phyloP scores from a whole-genome alignment of 495 filamentous ascomycete species.

The Penicillium steckii region DNA sequence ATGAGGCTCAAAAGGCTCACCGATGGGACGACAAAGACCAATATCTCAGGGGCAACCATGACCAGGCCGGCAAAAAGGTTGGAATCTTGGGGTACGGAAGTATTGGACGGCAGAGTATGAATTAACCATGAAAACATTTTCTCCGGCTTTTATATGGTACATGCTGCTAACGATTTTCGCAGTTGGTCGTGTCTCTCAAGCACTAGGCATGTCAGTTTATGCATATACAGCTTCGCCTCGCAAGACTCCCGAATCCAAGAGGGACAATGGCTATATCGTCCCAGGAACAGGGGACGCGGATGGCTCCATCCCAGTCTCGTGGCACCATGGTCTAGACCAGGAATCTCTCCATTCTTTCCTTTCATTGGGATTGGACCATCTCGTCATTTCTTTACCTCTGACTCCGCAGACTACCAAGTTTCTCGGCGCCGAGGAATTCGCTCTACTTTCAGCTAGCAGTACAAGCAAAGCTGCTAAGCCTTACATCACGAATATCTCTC shows the following conservation, averaged over 20 bases:
- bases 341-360: conserved; percentile 65
- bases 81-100: conserved; percentile 84
- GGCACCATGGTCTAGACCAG: conserved; percentile 68
- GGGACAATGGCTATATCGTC: conserved; percentile 66
- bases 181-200: conserved; percentile 64
- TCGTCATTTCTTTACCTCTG: conserved; percentile 73
- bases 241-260: conserved; percentile 51
- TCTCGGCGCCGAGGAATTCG: conserved; percentile 63
- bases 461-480: conserved; percentile 20
- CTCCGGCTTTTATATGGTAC: too few species aligned
- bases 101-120: conserved; percentile 68
- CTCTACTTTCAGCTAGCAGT: conserved; percentile 54
- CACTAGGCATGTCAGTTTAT: conserved; percentile 77
- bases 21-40: conserved; percentile 29
- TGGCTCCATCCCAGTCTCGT: conserved; percentile 65
- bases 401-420: conserved; percentile 65
- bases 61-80: conserved; percentile 56
- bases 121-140: neutral
- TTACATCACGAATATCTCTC: conserved; percentile 71
- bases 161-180: neutral
- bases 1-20: conserved; percentile 44
- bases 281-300: conserved; percentile 77
- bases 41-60: conserved; percentile 31
- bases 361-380: conserved; percentile 65
- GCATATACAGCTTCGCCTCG: conserved; percentile 74